A percentile compares a stretch with the other conserved stretches of the same genome.
Conservation (phyloP, 2,329 filamentous ascomycete genomes). For the Fonsecaea erecta region DNA sequence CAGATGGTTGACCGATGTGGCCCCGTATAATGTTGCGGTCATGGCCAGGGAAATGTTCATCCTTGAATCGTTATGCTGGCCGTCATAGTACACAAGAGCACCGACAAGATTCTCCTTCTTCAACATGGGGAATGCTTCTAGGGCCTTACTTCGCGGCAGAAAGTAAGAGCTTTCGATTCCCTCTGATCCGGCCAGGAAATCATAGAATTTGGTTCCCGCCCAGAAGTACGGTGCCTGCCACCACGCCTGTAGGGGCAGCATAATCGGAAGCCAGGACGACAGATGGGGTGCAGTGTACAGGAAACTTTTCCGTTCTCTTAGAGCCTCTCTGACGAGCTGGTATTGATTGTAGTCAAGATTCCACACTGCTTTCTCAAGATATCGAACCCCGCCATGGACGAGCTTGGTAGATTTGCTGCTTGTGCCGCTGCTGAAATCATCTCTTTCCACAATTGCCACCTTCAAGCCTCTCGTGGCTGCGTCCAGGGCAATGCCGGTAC, state of each 20-base stretch:
- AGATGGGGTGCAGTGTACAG: constrained; percentile 81
- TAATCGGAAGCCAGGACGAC: constrained; percentile 78
- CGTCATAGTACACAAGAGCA: constrained; percentile 88
- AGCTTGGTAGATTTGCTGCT: constrained; percentile 87
- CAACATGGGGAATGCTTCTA: constrained; percentile 87
- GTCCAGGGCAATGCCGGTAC: constrained; percentile 80
- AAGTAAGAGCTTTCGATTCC: constrained; percentile 91
- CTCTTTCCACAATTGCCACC: constrained; percentile 80
- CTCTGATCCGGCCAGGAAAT: constrained; percentile 81
- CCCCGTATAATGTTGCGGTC: constrained; percentile 85
- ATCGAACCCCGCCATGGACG: constrained; percentile 81
- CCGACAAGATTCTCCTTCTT: constrained; percentile 78
- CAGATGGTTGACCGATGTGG: constrained; percentile 80
- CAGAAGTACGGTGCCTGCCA: constrained; percentile 82
- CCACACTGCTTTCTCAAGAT: constrained; percentile 84
- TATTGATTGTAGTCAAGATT: constrained; percentile 81
- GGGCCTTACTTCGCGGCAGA: constrained; percentile 79
- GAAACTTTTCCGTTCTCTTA: constrained; percentile 81
- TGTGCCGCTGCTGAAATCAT: constrained; percentile 80
- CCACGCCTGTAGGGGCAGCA: constrained; percentile 80
- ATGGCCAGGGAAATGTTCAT: constrained; percentile 91
- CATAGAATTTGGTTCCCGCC: constrained; percentile 77
- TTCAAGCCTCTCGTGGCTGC: constrained; percentile 77
- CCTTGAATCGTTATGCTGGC: constrained; percentile 86
- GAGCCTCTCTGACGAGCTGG: constrained; percentile 76